A percentile compares a stretch with the other conserved stretches of the same genome.
phyloP scores from a whole-genome alignment of 257 asterid species.

The Capsicum rhomboideum region DNA sequence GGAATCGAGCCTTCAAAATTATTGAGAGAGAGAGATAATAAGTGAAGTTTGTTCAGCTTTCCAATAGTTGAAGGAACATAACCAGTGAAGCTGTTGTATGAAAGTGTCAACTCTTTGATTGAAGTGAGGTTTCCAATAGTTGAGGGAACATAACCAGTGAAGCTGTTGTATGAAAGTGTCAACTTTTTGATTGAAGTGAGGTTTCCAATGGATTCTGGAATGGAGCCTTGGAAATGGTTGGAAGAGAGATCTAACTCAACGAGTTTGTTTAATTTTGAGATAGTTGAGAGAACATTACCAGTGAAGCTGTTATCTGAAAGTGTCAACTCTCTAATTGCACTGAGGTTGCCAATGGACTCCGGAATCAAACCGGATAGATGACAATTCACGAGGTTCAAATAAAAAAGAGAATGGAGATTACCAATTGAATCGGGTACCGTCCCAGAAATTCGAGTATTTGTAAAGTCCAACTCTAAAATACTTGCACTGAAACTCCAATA shows the following conservation, averaged over 20 bases:
- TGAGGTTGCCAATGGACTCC: background rate
- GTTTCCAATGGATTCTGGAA: background rate
- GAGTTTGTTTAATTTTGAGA: background rate
- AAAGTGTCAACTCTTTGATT: background rate
- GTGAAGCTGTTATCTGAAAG: background rate
- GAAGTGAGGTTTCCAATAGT: background rate
- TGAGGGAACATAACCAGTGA: background rate
- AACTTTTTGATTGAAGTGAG: background rate
- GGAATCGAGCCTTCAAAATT: background rate
- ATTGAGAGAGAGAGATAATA: background rate
- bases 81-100: background rate
- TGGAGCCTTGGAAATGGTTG: background rate
- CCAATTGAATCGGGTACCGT: background rate
- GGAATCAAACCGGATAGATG: background rate
- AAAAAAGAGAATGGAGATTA: background rate
- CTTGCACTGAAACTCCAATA: background rate
- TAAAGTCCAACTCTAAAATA: background rate
- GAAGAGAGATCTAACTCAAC: background rate
- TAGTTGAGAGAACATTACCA: background rate
- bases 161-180: background rate
- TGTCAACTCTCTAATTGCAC: background rate
- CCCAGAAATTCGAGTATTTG: background rate
- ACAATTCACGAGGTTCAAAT: background rate
- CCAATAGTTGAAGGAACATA: background rate
- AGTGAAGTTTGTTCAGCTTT: background rate